Base-by-base conservation (phyloP, 2,329 filamentous ascomycete genomes). In the Fusarium algeriense region DNA sequence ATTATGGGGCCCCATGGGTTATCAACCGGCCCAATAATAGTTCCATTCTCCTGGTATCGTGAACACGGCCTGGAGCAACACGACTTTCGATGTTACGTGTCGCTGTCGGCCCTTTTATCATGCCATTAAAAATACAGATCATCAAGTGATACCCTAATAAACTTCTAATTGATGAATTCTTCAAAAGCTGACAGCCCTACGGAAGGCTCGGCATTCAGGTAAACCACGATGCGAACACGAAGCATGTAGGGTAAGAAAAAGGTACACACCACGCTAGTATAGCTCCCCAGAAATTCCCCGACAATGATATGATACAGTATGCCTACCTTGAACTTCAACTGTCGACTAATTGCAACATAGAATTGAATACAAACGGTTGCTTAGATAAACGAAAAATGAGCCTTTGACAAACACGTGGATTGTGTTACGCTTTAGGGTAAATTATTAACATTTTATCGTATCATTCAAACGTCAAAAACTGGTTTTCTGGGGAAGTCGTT, bases 131-230 rank as follows among this genome's bases (percentile, higher is more conserved):
- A 30, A 53, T 13, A 9, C 9, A 17, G 34, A 30, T 13, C 7
- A 19, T 57, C 60, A 57, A 64, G 41, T 64, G 60, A 63, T 46
- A 23, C 54, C 30, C 0, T 14, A 3, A 19, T 5, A 2, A 19
- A 17, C 0, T 20, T 30, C 10, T 35, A 10, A 38, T 26, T 35
- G 32, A 35, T 4, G 7, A 26, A 35, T 13, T 32, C 2, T 19
- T 35, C 7, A 8, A n/a, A 13, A 7, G n/a, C 26, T 38, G 23
- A 57, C 19, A 35, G 13, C 32, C 7, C 20, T 15, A 56, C 61
- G 61, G 61, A 64, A 41, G 37, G n/a, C 28, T 48, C 61, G 61
- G 59, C 61, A 64, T 5, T 32, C 46, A 58, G 54, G 43, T 53
- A 40, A 34, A 56, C 38, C 11, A 26, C 19, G 12, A n/a, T 13